phyloP scores from a whole-genome alignment of 2,329 filamentous ascomycete genomes.

The Scopulariopsis brevicaulis region DNA sequence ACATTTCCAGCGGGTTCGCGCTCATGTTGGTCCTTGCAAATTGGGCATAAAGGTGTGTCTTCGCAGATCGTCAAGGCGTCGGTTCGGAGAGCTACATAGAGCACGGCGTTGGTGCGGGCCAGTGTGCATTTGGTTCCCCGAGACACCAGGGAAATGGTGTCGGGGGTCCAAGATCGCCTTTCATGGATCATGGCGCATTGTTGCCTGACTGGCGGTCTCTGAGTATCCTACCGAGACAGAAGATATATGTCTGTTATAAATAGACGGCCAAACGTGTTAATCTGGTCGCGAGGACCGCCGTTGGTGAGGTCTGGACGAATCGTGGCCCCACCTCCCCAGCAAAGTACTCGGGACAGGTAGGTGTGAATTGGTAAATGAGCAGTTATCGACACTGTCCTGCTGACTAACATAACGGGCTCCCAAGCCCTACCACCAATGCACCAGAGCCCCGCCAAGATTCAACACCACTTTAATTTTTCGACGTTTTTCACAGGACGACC shows the following conservation, averaged over 20 bases:
- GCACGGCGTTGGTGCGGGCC: background rate
- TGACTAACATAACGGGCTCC: conserved; percentile 3
- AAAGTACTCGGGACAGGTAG: background rate
- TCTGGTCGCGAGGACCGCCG: background rate
- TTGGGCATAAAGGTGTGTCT: conserved; percentile 54
- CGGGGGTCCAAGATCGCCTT: background rate
- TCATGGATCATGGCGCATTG: background rate
- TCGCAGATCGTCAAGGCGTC: background rate
- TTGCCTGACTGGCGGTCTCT: background rate
- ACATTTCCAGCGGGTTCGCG: conserved; percentile 54
- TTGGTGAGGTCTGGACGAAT: background rate
- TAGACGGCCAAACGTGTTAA: background rate
- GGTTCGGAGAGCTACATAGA: background rate
- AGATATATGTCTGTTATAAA: background rate
- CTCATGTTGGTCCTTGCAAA: conserved; percentile 78
- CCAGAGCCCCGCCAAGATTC: conserved; percentile 1
- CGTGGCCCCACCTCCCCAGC: background rate
- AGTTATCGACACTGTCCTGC: background rate
- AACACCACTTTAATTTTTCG: conserved; percentile 6
- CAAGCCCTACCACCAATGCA: conserved; percentile 3
- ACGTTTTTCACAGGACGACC: background rate
- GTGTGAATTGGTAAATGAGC: background rate
- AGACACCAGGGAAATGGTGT: background rate
- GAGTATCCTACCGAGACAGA: background rate
- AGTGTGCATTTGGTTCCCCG: background rate